Conservation (phyloP, 2,329 filamentous ascomycete species). For the Colletotrichum orchidophilum region DNA sequence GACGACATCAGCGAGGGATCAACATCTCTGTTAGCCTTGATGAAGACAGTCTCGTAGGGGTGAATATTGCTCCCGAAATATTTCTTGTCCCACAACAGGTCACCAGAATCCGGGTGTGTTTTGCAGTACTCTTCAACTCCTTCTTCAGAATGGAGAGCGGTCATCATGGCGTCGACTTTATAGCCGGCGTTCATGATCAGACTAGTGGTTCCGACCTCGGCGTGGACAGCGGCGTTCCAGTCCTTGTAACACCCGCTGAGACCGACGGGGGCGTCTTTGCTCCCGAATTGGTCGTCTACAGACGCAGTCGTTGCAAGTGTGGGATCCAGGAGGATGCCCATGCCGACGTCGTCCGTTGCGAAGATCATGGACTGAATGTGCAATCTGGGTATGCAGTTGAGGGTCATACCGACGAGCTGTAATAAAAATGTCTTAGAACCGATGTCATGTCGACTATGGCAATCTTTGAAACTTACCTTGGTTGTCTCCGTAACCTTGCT, state of each 20-base stretch:
- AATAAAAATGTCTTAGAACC: neutral
- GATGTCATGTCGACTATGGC: neutral
- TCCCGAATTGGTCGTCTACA: slow-evolving; percentile 38
- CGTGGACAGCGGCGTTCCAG: slow-evolving; percentile 39
- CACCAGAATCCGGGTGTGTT: slow-evolving; percentile 31
- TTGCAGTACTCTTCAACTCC: slow-evolving; percentile 11
- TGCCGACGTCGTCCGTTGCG: slow-evolving; percentile 48
- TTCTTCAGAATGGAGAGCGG: slow-evolving; percentile 37
- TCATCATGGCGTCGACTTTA: slow-evolving; percentile 45
- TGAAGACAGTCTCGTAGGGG: slow-evolving; percentile 49
- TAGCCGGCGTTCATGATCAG: slow-evolving; percentile 43
- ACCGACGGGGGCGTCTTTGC: slow-evolving; percentile 38
- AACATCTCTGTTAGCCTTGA: slow-evolving; percentile 44
- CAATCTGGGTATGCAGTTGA: slow-evolving; percentile 44
- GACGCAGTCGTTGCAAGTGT: slow-evolving; percentile 33
- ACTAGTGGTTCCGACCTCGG: slow-evolving; percentile 43
- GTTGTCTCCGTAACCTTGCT: slow-evolving; percentile 41
- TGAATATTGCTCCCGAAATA: slow-evolving; percentile 47
- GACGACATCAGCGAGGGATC: neutral
- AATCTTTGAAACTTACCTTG: slow-evolving; percentile 37
- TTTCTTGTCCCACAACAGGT: slow-evolving; percentile 37
- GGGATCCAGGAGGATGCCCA: slow-evolving; percentile 46
- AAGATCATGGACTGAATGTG: slow-evolving; percentile 49
- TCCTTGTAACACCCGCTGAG: slow-evolving; percentile 42
- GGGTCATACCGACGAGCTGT: slow-evolving; percentile 49